These are phyloP conservation scores for Phytophthora brassicae DNA, from an alignment of 352 stramenopile genomes.

Conservation along the genomic window DNA sequence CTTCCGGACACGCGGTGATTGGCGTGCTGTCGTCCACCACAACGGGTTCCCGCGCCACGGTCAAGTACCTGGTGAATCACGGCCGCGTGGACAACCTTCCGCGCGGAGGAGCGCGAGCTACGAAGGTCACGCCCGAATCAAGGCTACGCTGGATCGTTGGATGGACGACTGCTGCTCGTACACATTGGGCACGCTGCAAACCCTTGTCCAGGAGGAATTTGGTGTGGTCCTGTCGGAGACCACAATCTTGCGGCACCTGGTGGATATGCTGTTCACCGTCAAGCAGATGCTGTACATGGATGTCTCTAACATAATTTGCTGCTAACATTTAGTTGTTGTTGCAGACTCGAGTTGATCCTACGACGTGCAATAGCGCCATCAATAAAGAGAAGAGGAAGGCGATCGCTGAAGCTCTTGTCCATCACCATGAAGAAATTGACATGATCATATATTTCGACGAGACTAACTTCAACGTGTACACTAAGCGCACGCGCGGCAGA, in stretches of 20 bases:
- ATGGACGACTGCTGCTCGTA: constrained; percentile 1
- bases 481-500: constrained; percentile 7
- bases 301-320: no score
- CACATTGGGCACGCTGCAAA: not conserved
- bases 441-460: constrained; percentile 23
- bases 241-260: constrained; percentile 12
- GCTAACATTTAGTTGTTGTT: not conserved
- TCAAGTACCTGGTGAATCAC: not conserved
- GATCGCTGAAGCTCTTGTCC: constrained; percentile 3
- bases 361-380: constrained; percentile 21
- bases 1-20: not conserved
- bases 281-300: constrained; percentile 9
- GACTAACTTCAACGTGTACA: constrained; percentile 30
- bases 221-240: constrained; percentile 4
- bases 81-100: not conserved
- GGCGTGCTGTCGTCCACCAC: not conserved
- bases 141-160: not conserved
- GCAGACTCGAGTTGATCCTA: not conserved
- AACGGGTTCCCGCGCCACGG: not conserved
- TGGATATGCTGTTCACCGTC: constrained; percentile 19
- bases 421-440: constrained; percentile 10
- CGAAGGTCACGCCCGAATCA: constrained; percentile 1
- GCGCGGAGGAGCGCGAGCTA: not conserved
- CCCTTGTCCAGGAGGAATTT: not conserved
- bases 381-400: constrained; percentile 26